Evolutionary conservation across 2,329 filamentous ascomycete species (phyloP).

Genomic region (Hyphodiscus sp.): DNA sequence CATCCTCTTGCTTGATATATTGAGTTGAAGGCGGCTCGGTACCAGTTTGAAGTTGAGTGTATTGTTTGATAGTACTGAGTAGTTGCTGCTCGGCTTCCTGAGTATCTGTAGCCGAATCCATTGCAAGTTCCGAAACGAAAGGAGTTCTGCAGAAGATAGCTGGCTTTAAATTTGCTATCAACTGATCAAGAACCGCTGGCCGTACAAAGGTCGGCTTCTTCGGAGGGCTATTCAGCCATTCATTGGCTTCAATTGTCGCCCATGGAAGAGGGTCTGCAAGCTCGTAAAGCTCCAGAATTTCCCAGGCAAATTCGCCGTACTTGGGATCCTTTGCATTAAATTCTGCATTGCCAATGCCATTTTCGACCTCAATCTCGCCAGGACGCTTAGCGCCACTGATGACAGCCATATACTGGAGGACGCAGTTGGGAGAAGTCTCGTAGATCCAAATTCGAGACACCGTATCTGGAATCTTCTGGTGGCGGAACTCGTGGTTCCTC

Average conservation of each 20-base stretch:
- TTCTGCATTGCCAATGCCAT: conserved; percentile 44
- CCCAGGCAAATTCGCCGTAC: conserved; percentile 36
- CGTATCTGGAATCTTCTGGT: conserved; percentile 47
- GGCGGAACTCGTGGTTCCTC: conserved; percentile 49
- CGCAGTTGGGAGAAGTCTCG: conserved; percentile 38
- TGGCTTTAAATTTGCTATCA: conserved; percentile 51
- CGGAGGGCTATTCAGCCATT: conserved; percentile 46
- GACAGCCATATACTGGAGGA: conserved; percentile 53
- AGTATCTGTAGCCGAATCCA: conserved; percentile 23
- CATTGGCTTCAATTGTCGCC: conserved; percentile 45
- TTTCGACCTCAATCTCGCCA: conserved; percentile 39
- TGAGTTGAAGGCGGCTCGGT: background rate
- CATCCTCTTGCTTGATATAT: background rate
- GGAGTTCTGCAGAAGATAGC: conserved; percentile 37
- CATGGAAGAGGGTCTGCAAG: conserved; percentile 53
- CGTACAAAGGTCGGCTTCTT: conserved; percentile 47
- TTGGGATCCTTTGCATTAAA: conserved; percentile 27
- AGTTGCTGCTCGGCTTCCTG: conserved; percentile 27
- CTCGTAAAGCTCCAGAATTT: conserved; percentile 52
- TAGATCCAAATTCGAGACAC: conserved; percentile 60
- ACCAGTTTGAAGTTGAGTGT: conserved; percentile 12
- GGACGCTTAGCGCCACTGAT: conserved; percentile 42
- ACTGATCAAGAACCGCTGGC: conserved; percentile 49
- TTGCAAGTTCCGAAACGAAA: background rate
- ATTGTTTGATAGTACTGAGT: conserved; percentile 23